A percentile compares a stretch with the other conserved stretches of the same genome.
Evolutionary conservation across 2,329 filamentous ascomycete genomes (phyloP).

Genomic region (Ophiostoma sp.): DNA sequence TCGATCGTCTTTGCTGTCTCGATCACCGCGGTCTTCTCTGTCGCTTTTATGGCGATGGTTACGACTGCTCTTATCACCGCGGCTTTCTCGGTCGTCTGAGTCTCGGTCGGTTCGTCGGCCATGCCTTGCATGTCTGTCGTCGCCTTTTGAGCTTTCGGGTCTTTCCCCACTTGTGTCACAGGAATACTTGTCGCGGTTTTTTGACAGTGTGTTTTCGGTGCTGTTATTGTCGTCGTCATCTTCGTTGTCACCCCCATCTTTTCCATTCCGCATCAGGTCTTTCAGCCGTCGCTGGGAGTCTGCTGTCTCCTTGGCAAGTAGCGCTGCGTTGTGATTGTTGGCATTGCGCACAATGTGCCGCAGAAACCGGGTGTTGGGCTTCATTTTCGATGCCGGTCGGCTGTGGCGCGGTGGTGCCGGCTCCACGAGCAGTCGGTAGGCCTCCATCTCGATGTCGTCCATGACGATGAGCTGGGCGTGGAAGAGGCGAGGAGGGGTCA

Average conservation of each 20-base stretch:
- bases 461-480: neutral
- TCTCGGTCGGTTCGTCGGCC: neutral
- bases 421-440: conserved; percentile 24
- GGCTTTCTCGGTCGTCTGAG: neutral
- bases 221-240: neutral
- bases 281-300: conserved; percentile 69
- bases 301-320: conserved; percentile 76
- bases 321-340: conserved; percentile 79
- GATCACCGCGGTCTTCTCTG: neutral
- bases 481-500: neutral
- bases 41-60: neutral
- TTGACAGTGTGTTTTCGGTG: neutral
- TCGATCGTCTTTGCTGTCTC: neutral
- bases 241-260: neutral
- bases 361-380: conserved; percentile 87
- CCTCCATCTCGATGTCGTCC: conserved; percentile 23
- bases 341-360: conserved; percentile 84
- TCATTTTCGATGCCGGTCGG: conserved; percentile 65
- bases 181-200: neutral
- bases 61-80: neutral
- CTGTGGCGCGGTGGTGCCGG: conserved; percentile 8
- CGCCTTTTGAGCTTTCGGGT: neutral
- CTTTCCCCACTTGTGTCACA: neutral
- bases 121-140: neutral
- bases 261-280: conserved; percentile 40